Percentiles rank a stretch among this genome's conserved stretches.
These are phyloP conservation scores for Hanseniaspora thailandica DNA, from an alignment of 805 yeast species.

Conservation along the genomic window DNA sequence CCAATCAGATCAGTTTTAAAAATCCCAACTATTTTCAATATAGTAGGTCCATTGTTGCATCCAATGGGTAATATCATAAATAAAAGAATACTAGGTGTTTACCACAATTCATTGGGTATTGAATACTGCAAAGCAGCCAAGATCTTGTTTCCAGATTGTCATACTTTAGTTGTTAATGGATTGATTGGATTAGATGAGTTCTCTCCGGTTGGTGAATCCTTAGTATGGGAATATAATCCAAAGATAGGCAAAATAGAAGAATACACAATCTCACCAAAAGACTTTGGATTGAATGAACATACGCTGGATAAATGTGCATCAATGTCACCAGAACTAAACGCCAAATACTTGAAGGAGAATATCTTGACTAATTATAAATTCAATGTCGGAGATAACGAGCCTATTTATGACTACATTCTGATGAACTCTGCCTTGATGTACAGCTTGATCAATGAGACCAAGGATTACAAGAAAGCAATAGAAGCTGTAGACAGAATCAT, in stretches of 20 bases:
- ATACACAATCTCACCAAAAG: constrained; percentile 49
- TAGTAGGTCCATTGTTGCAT: constrained; percentile 85
- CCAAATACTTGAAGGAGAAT: constrained; percentile 36
- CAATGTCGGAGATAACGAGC: constrained; percentile 34
- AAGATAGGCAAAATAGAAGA: constrained; percentile 31
- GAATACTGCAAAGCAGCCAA: constrained; percentile 76
- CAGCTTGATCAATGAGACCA: constrained; percentile 57
- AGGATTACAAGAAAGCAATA: constrained; percentile 69
- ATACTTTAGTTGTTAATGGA: constrained; percentile 88
- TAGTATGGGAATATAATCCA: constrained; percentile 51
- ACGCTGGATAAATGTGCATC: constrained; percentile 55
- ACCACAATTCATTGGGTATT: constrained; percentile 63
- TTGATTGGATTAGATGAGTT: constrained; percentile 86
- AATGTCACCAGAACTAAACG: constrained; percentile 82
- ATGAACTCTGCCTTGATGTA: constrained; percentile 83
- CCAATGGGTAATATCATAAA: constrained; percentile 60
- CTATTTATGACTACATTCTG: constrained; percentile 74
- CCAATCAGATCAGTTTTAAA: constrained; percentile 66
- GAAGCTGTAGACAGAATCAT: constrained; percentile 59
- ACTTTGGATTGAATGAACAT: constrained; percentile 74
- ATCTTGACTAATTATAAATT: constrained; percentile 34
- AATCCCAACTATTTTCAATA: constrained; percentile 85
- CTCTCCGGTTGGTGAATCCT: constrained; percentile 74
- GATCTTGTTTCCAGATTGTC: constrained; percentile 34
- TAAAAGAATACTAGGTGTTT: constrained; percentile 83